phyloP scores from a whole-genome alignment of 2,329 filamentous ascomycete species.

The Anthostomella pinea region DNA sequence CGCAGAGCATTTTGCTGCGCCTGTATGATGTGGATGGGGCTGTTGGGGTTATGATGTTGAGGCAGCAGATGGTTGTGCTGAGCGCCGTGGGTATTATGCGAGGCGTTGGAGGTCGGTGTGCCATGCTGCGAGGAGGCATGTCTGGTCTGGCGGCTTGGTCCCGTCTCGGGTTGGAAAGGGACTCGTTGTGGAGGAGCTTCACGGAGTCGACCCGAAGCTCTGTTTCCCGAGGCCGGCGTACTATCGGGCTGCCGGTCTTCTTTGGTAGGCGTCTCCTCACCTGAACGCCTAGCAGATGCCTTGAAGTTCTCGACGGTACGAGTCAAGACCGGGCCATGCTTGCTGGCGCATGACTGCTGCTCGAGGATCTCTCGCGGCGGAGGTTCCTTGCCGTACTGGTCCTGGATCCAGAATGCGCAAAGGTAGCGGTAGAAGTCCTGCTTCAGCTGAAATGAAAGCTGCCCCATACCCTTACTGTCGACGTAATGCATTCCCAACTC shows the following conservation, averaged over 20 bases:
- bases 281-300: conserved; percentile 51
- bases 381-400: conserved; percentile 73
- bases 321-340: conserved; percentile 74
- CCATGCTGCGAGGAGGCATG: conserved; percentile 49
- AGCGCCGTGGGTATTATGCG: conserved; percentile 19
- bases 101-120: conserved; percentile 25
- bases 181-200: conserved; percentile 83
- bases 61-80: conserved; percentile 26
- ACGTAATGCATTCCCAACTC: conserved; percentile 72
- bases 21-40: conserved; percentile 30
- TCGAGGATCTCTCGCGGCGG: conserved; percentile 87
- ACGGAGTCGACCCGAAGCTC: conserved; percentile 64
- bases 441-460: conserved; percentile 84
- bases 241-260: conserved; percentile 56
- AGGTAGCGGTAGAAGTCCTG: conserved; percentile 88
- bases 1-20: conserved; percentile 31
- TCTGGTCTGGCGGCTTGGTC: conserved; percentile 60
- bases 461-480: conserved; percentile 62
- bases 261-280: conserved; percentile 58
- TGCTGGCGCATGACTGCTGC: conserved; percentile 71
- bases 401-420: conserved; percentile 80
- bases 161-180: conserved; percentile 79
- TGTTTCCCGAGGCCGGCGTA: conserved; percentile 47
- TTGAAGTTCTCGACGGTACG: conserved; percentile 76
- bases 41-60: conserved; percentile 29